Evolutionary conservation across 2,329 filamentous ascomycete species (phyloP).

Genomic region (Trichoderma sp.): DNA sequence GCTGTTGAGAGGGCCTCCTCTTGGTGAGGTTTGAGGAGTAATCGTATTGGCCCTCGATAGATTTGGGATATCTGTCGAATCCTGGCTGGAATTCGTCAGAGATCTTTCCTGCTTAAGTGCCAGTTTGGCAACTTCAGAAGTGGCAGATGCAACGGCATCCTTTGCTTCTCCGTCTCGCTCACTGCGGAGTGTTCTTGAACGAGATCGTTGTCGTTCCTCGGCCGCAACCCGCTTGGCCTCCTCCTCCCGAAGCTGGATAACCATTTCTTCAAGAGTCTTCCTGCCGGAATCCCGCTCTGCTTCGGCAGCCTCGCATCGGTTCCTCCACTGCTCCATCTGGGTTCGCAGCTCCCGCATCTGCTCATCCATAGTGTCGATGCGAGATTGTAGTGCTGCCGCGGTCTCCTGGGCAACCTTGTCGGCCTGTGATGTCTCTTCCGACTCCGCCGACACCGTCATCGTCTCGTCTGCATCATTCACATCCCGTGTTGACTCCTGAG

Average conservation of each 20-base stretch:
- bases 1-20: conserved; percentile 43
- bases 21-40: conserved; percentile 43
- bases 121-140: conserved; percentile 24
- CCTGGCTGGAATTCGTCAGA: conserved; percentile 31
- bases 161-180: conserved; percentile 5
- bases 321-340: conserved; percentile 75
- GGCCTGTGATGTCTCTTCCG: neutral
- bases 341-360: conserved; percentile 80
- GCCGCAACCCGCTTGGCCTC: conserved; percentile 49
- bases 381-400: conserved; percentile 52
- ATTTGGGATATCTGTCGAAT: conserved; percentile 40
- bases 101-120: conserved; percentile 23
- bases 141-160: conserved; percentile 25
- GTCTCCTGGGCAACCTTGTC: conserved; percentile 27
- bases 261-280: conserved; percentile 81
- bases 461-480: neutral
- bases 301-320: conserved; percentile 78
- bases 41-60: conserved; percentile 51
- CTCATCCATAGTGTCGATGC: conserved; percentile 71
- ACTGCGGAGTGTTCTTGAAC: conserved; percentile 28
- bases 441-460: neutral
- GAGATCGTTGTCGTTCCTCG: conserved; percentile 41
- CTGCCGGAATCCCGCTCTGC: conserved; percentile 69
- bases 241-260: conserved; percentile 74
- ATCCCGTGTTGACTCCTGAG: conserved; percentile 23